These are phyloP conservation scores for Pyrenopolyporus hunteri DNA, from an alignment of 495 filamentous ascomycete species.

Conservation along the genomic window DNA sequence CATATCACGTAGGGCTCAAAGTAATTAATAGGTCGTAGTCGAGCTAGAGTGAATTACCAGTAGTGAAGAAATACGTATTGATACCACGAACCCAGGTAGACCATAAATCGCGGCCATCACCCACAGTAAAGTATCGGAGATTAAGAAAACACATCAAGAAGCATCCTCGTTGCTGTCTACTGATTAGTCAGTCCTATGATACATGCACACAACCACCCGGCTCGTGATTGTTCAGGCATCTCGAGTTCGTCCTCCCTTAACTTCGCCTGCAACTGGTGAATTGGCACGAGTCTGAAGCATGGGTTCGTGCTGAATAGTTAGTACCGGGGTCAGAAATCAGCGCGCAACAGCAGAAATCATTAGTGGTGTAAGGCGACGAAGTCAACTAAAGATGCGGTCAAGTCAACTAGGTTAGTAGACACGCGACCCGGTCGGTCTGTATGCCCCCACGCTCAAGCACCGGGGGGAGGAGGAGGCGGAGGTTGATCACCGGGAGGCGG, in stretches of 20 bases:
- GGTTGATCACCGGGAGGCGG: slow-evolving; percentile 78
- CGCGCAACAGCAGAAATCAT: slow-evolving; percentile 18
- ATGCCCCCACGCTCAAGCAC: slow-evolving; percentile 47
- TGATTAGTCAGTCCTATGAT: slow-evolving; percentile 42
- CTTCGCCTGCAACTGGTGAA: not conserved
- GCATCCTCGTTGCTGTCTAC: slow-evolving; percentile 35
- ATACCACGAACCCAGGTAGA: too few species aligned
- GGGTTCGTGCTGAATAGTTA: slow-evolving; percentile 7
- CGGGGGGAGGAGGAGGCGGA: slow-evolving; percentile 73
- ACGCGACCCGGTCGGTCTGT: slow-evolving; percentile 9
- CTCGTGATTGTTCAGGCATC: not conserved
- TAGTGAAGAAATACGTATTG: too few species aligned
- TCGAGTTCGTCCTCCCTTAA: not conserved
- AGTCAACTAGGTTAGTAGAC: slow-evolving; percentile 29
- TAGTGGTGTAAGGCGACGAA: slow-evolving; percentile 15
- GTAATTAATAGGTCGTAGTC: too few species aligned
- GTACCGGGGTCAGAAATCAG: slow-evolving; percentile 17
- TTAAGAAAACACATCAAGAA: too few species aligned
- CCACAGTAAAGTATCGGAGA: too few species aligned
- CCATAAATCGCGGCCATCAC: too few species aligned
- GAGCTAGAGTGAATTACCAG: too few species aligned
- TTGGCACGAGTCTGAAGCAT: not conserved
- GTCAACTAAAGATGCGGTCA: not conserved
- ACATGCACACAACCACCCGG: slow-evolving; percentile 14
- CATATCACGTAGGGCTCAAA: too few species aligned